These are phyloP conservation scores for Tephrocybe sp. DNA, from an alignment of 768 basidiomycete genomes.

Conservation along the genomic window DNA sequence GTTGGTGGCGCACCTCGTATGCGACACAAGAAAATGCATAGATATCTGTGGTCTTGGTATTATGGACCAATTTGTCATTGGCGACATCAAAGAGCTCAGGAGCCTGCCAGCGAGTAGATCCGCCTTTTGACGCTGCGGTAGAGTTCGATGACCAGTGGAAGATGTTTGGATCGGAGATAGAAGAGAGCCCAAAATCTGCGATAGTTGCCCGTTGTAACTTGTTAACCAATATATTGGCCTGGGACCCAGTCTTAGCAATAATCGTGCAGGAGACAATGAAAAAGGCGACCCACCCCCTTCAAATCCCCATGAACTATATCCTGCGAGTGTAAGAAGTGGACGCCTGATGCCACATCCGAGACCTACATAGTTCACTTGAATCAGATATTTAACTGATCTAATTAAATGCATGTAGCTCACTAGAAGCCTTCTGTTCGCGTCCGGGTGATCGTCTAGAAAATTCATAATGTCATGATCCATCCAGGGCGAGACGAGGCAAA, in stretches of 20 bases:
- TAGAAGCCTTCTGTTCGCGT: slow-evolving; percentile 1
- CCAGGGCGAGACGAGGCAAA: slow-evolving; percentile 15
- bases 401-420: background rate
- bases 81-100: slow-evolving; percentile 1
- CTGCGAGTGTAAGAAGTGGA: slow-evolving; percentile 9
- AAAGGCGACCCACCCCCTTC: slow-evolving; percentile 7
- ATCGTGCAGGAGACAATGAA: background rate
- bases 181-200: background rate
- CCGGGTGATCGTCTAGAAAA: slow-evolving; percentile 2
- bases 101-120: background rate
- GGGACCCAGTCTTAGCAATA: background rate
- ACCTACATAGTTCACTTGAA: background rate
- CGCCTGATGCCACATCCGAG: slow-evolving; percentile 6
- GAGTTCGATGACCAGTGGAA: background rate
- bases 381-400: too few species aligned
- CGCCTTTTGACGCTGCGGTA: background rate
- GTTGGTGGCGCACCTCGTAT: background rate
- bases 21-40: slow-evolving; percentile 1
- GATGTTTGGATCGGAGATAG: background rate
- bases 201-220: slow-evolving; percentile 7
- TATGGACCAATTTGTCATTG: background rate
- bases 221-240: slow-evolving; percentile 18
- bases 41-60: background rate
- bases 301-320: slow-evolving; percentile 14
- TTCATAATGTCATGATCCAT: slow-evolving; percentile 8